These are phyloP conservation scores for Tolypocladium endophyticum DNA, from an alignment of 2,329 filamentous ascomycete genomes.

Conservation along the genomic window DNA sequence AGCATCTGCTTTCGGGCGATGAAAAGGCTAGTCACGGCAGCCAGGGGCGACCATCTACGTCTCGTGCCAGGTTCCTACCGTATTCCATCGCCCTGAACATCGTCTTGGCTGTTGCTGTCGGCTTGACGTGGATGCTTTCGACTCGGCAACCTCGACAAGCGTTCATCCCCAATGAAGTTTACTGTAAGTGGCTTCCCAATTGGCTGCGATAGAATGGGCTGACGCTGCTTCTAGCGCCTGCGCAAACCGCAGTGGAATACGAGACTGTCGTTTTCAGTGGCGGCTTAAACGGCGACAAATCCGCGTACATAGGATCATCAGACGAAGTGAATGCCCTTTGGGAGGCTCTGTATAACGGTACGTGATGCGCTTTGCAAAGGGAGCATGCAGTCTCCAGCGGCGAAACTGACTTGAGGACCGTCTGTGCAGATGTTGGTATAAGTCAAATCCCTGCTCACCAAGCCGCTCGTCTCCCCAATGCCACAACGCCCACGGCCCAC, in stretches of 20 bases:
- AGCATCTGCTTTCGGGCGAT: not conserved
- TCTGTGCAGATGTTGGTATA: conserved; percentile 33
- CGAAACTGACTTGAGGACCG: not conserved
- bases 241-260: conserved; percentile 35
- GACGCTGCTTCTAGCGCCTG: conserved; percentile 26
- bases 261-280: conserved; percentile 37
- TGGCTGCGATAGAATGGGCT: not conserved
- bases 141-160: not conserved
- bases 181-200: not conserved
- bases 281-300: conserved; percentile 29
- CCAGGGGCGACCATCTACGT: not conserved
- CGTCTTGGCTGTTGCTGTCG: not conserved
- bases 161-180: not conserved
- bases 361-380: not conserved
- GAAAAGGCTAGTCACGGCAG: not conserved
- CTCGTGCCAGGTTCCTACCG: not conserved
- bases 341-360: conserved; percentile 33
- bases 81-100: not conserved
- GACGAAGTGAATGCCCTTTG: conserved; percentile 44
- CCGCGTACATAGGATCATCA: conserved; percentile 42
- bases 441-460: conserved; percentile 45
- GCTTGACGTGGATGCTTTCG: not conserved
- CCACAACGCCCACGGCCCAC: conserved; percentile 40
- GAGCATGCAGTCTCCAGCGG: too few relatives aligned
- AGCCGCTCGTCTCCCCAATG: conserved; percentile 39